Percentiles rank a stretch among this genome's conserved stretches.
Evolutionary conservation across 129 eudicot genomes (phyloP).

Genomic region (Saussurea involucrata): DNA sequence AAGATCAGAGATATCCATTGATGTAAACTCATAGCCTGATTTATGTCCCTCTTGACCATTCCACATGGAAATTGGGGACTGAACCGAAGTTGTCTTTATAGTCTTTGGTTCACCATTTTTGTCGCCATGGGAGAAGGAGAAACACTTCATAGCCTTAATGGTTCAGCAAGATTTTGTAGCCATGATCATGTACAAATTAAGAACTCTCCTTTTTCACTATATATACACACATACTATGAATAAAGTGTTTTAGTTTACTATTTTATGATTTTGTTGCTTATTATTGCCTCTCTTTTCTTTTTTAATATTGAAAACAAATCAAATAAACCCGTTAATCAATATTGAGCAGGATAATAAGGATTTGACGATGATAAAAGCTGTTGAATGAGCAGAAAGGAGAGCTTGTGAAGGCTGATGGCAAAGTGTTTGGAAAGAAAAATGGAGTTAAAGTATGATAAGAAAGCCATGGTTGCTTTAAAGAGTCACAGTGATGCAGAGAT

Average conservation of each 20-base stretch:
- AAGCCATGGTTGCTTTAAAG: slow-evolving; percentile 70
- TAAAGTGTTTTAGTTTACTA: not conserved
- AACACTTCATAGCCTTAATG: slow-evolving; percentile 63
- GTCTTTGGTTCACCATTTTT: slow-evolving; percentile 48
- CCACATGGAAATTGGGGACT: slow-evolving; percentile 39
- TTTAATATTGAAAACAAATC: no score
- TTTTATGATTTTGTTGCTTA: no score
- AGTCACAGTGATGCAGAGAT: slow-evolving; percentile 96
- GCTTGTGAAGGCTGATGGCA: slow-evolving; percentile 42
- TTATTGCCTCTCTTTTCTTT: no score
- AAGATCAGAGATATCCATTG: slow-evolving; percentile 50
- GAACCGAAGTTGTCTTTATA: slow-evolving; percentile 41
- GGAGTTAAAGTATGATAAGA: slow-evolving; percentile 44
- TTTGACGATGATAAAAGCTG: slow-evolving; percentile 2
- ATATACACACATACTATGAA: no score
- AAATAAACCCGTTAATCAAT: no score
- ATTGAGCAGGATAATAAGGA: not conserved
- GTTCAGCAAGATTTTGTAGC: slow-evolving; percentile 20
- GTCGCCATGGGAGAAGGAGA: slow-evolving; percentile 45
- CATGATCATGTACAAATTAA: slow-evolving; percentile 13
- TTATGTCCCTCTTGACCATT: slow-evolving; percentile 43
- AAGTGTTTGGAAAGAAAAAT: slow-evolving; percentile 32
- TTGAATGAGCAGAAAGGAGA: slow-evolving; percentile 53
- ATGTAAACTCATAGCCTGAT: slow-evolving; percentile 52
- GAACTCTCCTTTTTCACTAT: slow-evolving; percentile 5